Evolutionary conservation across 495 filamentous ascomycete species (phyloP), one percentile per base, ranked within the genome.

Genomic region (Articulospora tetracladia): DNA sequence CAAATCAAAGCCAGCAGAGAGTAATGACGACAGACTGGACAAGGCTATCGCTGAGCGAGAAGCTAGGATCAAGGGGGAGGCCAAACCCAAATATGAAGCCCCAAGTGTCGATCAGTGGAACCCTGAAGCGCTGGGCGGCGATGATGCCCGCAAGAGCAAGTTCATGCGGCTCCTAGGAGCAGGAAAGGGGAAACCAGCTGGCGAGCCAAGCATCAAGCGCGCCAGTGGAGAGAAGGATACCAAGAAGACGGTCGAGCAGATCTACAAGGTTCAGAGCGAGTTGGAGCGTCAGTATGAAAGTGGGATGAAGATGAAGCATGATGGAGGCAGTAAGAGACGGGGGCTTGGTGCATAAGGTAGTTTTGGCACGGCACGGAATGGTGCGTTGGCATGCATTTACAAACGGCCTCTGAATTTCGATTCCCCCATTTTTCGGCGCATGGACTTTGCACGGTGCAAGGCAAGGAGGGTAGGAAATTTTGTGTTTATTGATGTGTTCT

Each of bases 221-320:
- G 32, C 13, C 1, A 41, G 55, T 27, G 51, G 15, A 25, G 58
- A 60, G 19, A 22, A 50, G 41, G 52, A 61, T 20, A 27, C 63
- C 2, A 60, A 62, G 7, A 34, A 59, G 15, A 41, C 26, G 65
- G 26, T 62, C 62, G 55, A 57, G 50, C 44, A 66, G 53, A 50
- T 57, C 69, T 49, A 68, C 26, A 67, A 72, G 52, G 71, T 79
- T 23, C 76, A 85, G 51, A 70, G 73, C 30, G 83, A 85, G 49
- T 72, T 87, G 12, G 81, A 86, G 66, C 77, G 74, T 55, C 84
- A 86, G 62, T 86, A 81, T 58, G 74, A 81, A 39, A 70, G 71
- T 3, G 79, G 84, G n/a, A 80, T 85, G 60, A 75, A 71, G 57
- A 77, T 82, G 73, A 86, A 85, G 72, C 74, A 79, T 28, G 82